A percentile compares a stretch with the other conserved stretches of the same genome.
Conservation (phyloP, 257 asterid species). For the Galeopsis tetrahit region DNA sequence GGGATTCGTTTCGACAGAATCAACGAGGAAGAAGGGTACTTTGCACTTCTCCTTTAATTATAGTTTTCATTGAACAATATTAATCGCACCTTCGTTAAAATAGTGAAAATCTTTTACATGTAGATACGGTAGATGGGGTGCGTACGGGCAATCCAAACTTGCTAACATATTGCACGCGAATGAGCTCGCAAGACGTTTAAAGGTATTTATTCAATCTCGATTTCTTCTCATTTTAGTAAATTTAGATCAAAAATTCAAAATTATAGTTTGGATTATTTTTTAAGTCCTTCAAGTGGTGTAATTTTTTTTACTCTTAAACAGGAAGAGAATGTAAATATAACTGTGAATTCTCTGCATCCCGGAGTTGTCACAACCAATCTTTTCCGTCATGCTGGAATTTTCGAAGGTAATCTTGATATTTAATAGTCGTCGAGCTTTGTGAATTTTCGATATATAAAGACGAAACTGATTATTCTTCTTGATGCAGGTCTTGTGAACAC, state of each 20-base stretch:
- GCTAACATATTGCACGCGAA: slow-evolving; percentile 74
- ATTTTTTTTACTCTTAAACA: slow-evolving; percentile 39
- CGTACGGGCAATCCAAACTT: slow-evolving; percentile 92
- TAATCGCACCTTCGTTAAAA: neutral
- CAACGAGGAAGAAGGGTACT: slow-evolving; percentile 62
- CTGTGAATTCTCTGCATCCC: slow-evolving; percentile 94
- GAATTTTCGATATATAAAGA: neutral
- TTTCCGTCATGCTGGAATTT: slow-evolving; percentile 60
- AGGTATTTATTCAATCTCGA: slow-evolving; percentile 42
- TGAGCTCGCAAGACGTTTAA: slow-evolving; percentile 66
- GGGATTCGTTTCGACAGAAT: slow-evolving; percentile 72
- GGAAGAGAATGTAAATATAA: slow-evolving; percentile 77
- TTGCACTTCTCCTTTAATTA: neutral
- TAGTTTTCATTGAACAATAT: neutral
- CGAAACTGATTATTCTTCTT: too few relatives aligned
- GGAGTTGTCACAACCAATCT: slow-evolving; percentile 75
- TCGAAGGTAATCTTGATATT: slow-evolving; percentile 53
- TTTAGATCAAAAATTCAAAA: too few relatives aligned
- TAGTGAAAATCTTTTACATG: slow-evolving; percentile 29
- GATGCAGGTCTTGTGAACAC: slow-evolving; percentile 49
- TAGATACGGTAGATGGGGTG: slow-evolving; percentile 59
- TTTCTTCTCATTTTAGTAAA: neutral
- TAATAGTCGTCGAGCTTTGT: slow-evolving; percentile 36
- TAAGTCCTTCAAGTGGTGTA: neutral
- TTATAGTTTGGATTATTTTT: neutral